These are phyloP conservation scores for Saitozyma podzolica DNA, from an alignment of 768 basidiomycete genomes.

Conservation along the genomic window DNA sequence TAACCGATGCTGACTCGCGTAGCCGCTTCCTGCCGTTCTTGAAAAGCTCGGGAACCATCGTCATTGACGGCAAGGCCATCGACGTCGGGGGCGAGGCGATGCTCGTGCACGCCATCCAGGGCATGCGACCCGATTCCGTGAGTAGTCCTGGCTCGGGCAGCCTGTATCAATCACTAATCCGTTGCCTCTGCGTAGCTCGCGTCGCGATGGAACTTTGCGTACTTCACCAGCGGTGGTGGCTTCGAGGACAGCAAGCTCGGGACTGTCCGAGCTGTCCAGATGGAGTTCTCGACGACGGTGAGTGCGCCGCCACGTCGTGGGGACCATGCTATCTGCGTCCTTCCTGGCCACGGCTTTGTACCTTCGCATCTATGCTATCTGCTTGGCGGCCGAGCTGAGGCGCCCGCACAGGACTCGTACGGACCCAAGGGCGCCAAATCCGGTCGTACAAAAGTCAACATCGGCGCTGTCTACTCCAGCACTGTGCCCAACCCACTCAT, in stretches of 20 bases:
- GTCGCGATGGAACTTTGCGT: conserved; percentile 88
- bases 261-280: conserved; percentile 82
- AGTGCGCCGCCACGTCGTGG: conserved; percentile 8
- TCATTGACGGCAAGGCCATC: conserved; percentile 63
- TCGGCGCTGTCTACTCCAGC: conserved; percentile 59
- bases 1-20: conserved; percentile 1
- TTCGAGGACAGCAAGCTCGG: conserved; percentile 58
- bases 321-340: too few species aligned
- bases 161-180: neutral
- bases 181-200: conserved; percentile 59
- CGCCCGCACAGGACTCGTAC: conserved; percentile 58
- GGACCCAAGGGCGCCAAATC: conserved; percentile 77
- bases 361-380: too few species aligned
- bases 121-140: conserved; percentile 89
- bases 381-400: neutral
- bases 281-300: conserved; percentile 86
- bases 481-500: conserved; percentile 22
- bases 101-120: conserved; percentile 95
- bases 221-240: conserved; percentile 65
- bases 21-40: conserved; percentile 81
- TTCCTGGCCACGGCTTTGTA: too few species aligned
- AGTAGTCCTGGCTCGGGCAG: conserved; percentile 1
- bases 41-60: conserved; percentile 65
- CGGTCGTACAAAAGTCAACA: conserved; percentile 77
- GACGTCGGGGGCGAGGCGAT: conserved; percentile 57